Evolutionary conservation across 768 basidiomycete genomes (phyloP).

Genomic region (Trametes cinnabarina): DNA sequence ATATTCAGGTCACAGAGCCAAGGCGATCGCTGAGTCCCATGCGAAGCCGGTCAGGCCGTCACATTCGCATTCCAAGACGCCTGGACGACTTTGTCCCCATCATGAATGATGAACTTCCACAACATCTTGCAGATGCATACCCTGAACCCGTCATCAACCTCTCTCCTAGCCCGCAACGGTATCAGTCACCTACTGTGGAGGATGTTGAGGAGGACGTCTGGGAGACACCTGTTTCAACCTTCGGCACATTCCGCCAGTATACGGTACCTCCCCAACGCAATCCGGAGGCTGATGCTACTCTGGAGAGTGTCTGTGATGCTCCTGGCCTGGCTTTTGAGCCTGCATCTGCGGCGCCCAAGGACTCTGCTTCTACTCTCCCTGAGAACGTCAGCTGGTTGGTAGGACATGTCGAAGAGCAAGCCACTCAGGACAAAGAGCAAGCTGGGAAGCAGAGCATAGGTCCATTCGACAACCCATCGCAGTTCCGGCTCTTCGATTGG

Average conservation of each 20-base stretch:
- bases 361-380: background rate
- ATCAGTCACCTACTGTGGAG: background rate
- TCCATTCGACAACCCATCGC: constrained; percentile 17
- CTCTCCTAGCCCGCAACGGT: background rate
- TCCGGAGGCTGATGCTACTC: background rate
- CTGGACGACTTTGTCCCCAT: background rate
- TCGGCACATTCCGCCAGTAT: background rate
- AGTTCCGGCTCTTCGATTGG: constrained; percentile 31
- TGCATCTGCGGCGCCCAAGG: no score
- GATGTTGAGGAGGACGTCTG: background rate
- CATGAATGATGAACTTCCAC: background rate
- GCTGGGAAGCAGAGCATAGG: background rate
- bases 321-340: background rate
- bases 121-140: background rate
- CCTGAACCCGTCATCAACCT: background rate
- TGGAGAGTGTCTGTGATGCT: background rate
- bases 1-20: no score
- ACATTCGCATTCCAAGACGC: background rate
- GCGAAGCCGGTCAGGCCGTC: background rate
- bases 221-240: background rate
- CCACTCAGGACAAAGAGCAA: background rate
- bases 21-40: no score
- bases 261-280: background rate
- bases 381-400: background rate
- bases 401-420: background rate